Base-by-base conservation (phyloP, 768 basidiomycete genomes). In the Crassisporium funariophilum region DNA sequence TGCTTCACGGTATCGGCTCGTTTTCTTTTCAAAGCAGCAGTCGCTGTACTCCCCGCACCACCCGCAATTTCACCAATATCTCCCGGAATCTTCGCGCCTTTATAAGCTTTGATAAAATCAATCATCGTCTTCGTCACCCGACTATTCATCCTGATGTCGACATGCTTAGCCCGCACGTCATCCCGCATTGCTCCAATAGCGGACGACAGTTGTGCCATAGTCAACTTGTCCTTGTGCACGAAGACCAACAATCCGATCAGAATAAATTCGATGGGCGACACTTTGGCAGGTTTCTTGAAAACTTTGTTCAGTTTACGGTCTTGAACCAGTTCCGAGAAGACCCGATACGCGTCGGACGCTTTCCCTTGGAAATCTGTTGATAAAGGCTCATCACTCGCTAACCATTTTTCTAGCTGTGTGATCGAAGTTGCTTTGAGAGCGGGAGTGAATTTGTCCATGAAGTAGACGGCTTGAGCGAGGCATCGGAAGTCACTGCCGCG, bases 191-290 rank as follows among this genome's bases (percentile, higher is more conserved):
- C 63, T 7, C 59, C 59, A 4, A 86, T 72, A 0, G 71, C 75
- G 15, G 58, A 52, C 1, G 76, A 69, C 31, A 88, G 55, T 59
- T 75, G 72, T 0, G 50, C 51, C 50, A 69, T 31, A 2, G 67
- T 58, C 46, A 78, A 53, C 9, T 41, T 58, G 11, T 70, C 64
- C 62, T 73, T 80, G 44, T 76, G 69, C n/a, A 71, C 60, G 10
- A 74, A 72, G 12, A 88, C 75, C 16, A 89, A 62, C 3, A 86
- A 55, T 16, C 70, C 70, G 38, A 79, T 75, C 52, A 76, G 66
- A 37, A 86, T 71, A 51, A 91, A 81, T 60, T 91, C 88, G 31
- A 88, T 69, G 0, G 88, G 88, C 0, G 86, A 74, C 1, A 89
- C 71, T 29, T 81, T 82, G 52, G 70, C 65, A 35, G 55, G 27